Evolutionary conservation across 2,329 filamentous ascomycete genomes (phyloP), one percentile per base, ranked within the genome.

Genomic region (Gyromitra esculenta): DNA sequence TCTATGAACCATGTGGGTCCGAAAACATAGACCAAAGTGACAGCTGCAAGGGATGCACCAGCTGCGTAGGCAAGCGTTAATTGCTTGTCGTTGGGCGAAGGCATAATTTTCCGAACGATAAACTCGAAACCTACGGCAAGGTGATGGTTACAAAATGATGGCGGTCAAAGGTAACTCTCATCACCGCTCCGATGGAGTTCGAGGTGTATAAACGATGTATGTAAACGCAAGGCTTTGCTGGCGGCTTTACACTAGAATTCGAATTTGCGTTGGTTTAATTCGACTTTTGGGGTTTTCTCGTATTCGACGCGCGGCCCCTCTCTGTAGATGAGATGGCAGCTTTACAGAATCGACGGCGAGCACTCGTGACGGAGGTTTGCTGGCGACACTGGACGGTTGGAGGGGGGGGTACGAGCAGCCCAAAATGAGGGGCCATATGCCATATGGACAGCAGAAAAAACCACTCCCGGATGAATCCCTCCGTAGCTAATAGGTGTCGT

Each of bases 1-100:
- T 99, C 95, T 83, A 98, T 91, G 81, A 97, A 92, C 84, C 95
- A 98, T 67, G 94, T 98, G n/a, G 96, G 96, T 7, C 91, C 94
- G 84, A 99, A 98, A 81, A 98, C 95, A 84, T 98, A 99, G 83
- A 98, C 92, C 74, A 98, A 89, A 41, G 96, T 95, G 78, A 97
- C 92, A 78, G 96, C 96, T 72, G 96, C 96, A 78, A 99, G 91
- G 70, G 94, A 97, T 77, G 95, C 96, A 81, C 95, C 95, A 76
- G 95, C 96, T 82, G 96, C 96, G 85, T 99, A 99, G 81, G 93
- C 93, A 81, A 96, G 91, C 6, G 91, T 94, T 75, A 93, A 87
- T 71, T 90, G 90, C 86, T 91, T 94, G 83, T 96, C 92, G 37
- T 74, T 67, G 18, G 79, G 70, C 31, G 77, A 37, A 57, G 75